Percentiles rank a stretch among this genome's conserved stretches.
These are phyloP conservation scores for Tolypocladium pustulatum DNA, from an alignment of 2,329 filamentous ascomycete genomes.

Conservation along the genomic window DNA sequence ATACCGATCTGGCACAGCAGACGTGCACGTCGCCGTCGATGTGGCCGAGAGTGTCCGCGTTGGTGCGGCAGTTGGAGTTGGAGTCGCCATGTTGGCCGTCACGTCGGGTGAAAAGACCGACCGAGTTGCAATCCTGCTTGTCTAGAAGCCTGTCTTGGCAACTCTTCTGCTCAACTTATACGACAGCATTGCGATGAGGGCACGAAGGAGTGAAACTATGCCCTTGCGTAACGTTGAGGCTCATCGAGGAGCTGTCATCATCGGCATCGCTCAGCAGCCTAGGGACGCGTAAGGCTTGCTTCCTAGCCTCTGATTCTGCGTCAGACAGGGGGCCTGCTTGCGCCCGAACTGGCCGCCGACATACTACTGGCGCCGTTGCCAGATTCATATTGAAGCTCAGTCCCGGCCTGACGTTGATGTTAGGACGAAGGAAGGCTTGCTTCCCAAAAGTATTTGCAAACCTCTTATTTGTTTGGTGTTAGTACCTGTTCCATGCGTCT, in stretches of 20 bases:
- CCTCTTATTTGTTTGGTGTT: no score
- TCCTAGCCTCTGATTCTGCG: no score
- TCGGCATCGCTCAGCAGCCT: not conserved
- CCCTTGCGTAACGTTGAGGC: not conserved
- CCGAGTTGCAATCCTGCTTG: not conserved
- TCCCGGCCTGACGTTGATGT: not conserved
- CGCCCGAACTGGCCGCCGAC: no score
- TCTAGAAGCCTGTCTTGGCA: not conserved
- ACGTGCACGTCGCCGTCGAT: conserved; percentile 12
- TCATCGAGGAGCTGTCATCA: not conserved
- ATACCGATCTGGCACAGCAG: conserved; percentile 19
- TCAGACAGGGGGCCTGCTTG: not conserved
- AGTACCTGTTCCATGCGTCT: no score
- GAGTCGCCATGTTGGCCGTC: not conserved
- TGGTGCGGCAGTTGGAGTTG: not conserved
- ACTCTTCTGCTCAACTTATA: not conserved
- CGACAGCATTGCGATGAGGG: not conserved
- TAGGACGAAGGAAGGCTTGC: not conserved
- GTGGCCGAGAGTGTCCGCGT: not conserved
- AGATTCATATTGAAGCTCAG: no score
- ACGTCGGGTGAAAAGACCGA: not conserved
- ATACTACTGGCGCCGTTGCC: no score
- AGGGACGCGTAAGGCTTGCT: not conserved
- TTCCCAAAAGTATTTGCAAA: not conserved
- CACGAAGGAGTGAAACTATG: not conserved